Base-by-base conservation (phyloP, 352 stramenopile genomes). In the Globisporangium spinosum region DNA sequence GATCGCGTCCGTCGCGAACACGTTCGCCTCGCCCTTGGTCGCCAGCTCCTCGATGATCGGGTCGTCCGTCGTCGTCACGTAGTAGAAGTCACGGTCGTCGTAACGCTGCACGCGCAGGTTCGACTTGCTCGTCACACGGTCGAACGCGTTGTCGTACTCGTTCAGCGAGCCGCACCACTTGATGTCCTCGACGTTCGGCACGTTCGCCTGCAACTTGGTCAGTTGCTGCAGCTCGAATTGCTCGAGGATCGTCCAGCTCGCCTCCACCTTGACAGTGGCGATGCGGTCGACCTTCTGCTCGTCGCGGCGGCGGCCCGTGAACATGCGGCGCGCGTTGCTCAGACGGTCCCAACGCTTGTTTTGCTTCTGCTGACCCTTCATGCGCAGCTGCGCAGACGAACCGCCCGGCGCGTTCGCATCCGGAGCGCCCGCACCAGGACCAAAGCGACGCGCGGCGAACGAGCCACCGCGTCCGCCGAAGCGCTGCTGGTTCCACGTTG, bases 1-100 rank as follows among this genome's bases (percentile, higher is more conserved):
- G 66, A 99, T 98, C 47, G 96, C 91, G 77, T 99, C 97, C 1
- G 97, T 99, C 25, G 95, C 94, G 77, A 98, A 99, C 60, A 99
- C 96, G 32, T 95, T 97, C 32, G 82, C 96, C 23, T 92, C 80
- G 60, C 84, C 90, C 67, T 97, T 82, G 63, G 97, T 94, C 3
- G 94, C 94, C 29, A 98, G 77, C 70, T 97, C 80, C 73, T 98
- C 95, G 66, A 99, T 97, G 13, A 98, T 87, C 12, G 96, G 96
- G 82, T 99, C 97, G 72, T 99, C 97, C 10, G 90, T 98, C 22
- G 96, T 98, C 17, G 95, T 98, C 38, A 98, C 94, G 64, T 97
- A 97, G 81, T 98, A 98, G 70, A 98, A 98, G 73, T 98, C 91
- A 58, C 93, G 95, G 71, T 98, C 82, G 69, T 95, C 89, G 65